phyloP scores from a whole-genome alignment of 2,329 filamentous ascomycete genomes.

The Capronia coronata region DNA sequence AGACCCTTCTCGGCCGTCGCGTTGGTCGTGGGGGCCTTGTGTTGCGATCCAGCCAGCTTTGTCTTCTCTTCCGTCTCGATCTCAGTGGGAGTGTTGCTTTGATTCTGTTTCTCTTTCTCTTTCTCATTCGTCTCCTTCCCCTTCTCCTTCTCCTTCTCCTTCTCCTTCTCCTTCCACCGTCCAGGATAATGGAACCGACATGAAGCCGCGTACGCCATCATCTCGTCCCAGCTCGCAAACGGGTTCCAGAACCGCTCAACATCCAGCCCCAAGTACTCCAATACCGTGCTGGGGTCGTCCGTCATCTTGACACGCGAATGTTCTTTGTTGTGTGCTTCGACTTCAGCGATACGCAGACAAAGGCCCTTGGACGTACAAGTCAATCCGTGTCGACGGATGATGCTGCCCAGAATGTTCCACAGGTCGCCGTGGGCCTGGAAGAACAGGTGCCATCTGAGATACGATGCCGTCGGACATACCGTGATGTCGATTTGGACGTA shows the following conservation, averaged over 20 bases:
- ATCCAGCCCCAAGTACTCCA: constrained; percentile 48
- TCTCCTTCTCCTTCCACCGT: neutral
- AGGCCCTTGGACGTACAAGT: constrained; percentile 59
- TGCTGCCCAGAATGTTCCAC: constrained; percentile 59
- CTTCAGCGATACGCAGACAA: constrained; percentile 59
- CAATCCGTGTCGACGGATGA: constrained; percentile 59
- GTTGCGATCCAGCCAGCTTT: too few relatives aligned
- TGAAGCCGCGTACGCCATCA: constrained; percentile 20
- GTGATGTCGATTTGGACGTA: constrained; percentile 66
- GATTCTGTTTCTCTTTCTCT: neutral
- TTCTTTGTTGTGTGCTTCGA: constrained; percentile 34
- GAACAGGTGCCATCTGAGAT: constrained; percentile 59
- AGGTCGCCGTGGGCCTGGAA: constrained; percentile 66
- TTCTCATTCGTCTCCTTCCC: neutral
- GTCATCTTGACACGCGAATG: constrained; percentile 53
- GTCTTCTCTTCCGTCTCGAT: neutral
- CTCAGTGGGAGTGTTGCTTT: neutral
- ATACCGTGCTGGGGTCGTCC: constrained; percentile 47
- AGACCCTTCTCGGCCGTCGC: neutral
- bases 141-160: constrained; percentile 43
- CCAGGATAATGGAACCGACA: constrained; percentile 21
- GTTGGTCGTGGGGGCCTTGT: too few relatives aligned
- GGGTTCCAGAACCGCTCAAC: constrained; percentile 45
- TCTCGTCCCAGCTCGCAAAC: constrained; percentile 40
- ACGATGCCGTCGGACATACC: constrained; percentile 41